Base-by-base conservation (phyloP, 2,329 filamentous ascomycete genomes). In the Fonsecaea monophora region DNA sequence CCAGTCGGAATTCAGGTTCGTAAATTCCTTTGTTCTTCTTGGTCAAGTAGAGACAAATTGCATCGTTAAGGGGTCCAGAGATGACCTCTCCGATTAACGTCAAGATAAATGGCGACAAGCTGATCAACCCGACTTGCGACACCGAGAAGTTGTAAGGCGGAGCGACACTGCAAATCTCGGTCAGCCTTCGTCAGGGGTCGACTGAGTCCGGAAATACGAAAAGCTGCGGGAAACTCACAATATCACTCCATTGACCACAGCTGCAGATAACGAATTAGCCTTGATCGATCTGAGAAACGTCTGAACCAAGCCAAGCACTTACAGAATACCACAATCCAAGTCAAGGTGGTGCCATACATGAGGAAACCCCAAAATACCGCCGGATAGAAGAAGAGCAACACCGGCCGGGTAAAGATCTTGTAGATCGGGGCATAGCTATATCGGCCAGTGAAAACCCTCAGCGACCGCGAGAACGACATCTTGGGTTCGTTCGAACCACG, bases 1-100 rank as follows among this genome's bases (percentile, higher is more conserved):
- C 73, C 67, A 97, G 87, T 15, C 94, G 86, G 77, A 96, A 97
- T 76, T 97, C 94, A 0, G 94, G 94, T 78, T 97, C 94, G 75
- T 96, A 97, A 62, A 92, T 84, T 53, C 94, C 94, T 13, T 83
- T 83, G 78, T 97, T 97, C 70, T 84, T 82, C 65, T 84, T 85
- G 15, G 92, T 94, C 81, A 97, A 83, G 54, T 81, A 81, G 62
- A 84, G 21, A 86, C 53, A 90, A 90, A 65, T 86, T 88, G 78
- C 84, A 88, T 77, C 97, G 93, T 21, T 91, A 85, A 34, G 95
- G 76, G 0, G 89, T 67, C 10, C 92, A 92, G 0, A 91, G 87
- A 30, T 96, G 77, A 32, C 87, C 48, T 73, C 96, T 92, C 8
- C 93, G 92, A 5, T 90, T 3, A 97, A 75, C 1, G 93, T 92